Percentiles rank a stretch among this genome's conserved stretches.
Conservation (phyloP, 2,329 filamentous ascomycete species). For the Helminthosporium solani region DNA sequence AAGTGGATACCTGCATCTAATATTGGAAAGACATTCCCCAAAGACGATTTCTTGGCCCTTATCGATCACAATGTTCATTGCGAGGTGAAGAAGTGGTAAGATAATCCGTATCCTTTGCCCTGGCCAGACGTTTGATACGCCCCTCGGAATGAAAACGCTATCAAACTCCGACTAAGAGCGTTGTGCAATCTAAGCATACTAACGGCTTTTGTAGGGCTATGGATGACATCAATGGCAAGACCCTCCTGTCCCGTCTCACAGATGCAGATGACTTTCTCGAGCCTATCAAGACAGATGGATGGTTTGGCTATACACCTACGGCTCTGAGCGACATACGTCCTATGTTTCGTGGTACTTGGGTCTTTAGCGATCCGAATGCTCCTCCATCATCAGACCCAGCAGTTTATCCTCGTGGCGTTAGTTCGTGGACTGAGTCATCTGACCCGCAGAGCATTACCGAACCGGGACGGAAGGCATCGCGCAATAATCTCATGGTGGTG, state of each 20-base stretch:
- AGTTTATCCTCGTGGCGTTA: slow-evolving; percentile 11
- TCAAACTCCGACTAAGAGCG: no score
- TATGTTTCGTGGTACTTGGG: slow-evolving; percentile 30
- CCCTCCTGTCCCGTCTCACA: slow-evolving; percentile 25
- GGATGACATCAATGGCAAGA: slow-evolving; percentile 16
- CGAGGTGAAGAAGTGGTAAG: slow-evolving; percentile 27
- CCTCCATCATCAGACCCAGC: slow-evolving; percentile 1
- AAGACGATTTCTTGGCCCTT: slow-evolving; percentile 15
- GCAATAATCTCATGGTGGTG: slow-evolving; percentile 19
- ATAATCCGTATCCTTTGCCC: not conserved
- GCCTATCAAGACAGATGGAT: slow-evolving; percentile 20
- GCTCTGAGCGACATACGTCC: slow-evolving; percentile 22
- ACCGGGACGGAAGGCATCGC: not conserved
- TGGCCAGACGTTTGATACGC: not conserved
- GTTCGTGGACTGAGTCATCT: slow-evolving; percentile 7
- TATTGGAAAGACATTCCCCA: slow-evolving; percentile 16
- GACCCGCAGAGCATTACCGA: slow-evolving; percentile 1
- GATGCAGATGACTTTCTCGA: slow-evolving; percentile 21
- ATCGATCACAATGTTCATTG: slow-evolving; percentile 15
- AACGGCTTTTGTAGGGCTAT: slow-evolving; percentile 19
- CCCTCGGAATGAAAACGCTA: no score
- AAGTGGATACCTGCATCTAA: slow-evolving; percentile 6
- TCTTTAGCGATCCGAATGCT: slow-evolving; percentile 28
- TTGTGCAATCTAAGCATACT: not conserved
- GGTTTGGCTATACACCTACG: slow-evolving; percentile 18